phyloP scores from a whole-genome alignment of 164 flowering plant genomes.

The Magnolia sinica region DNA sequence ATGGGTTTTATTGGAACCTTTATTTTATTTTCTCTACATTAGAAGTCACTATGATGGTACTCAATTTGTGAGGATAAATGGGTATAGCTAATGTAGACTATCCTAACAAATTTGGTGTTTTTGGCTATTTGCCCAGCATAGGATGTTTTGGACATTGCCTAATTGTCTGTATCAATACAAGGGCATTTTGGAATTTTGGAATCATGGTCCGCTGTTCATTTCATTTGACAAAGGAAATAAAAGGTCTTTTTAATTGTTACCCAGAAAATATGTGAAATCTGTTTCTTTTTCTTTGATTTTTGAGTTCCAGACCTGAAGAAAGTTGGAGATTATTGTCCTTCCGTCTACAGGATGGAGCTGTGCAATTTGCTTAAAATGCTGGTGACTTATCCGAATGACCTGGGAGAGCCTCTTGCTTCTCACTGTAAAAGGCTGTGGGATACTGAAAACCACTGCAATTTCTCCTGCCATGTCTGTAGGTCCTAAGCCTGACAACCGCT shows the following conservation, averaged over 20 bases:
- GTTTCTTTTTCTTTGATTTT: constrained; percentile 4
- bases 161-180: not conserved
- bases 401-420: constrained; percentile 82
- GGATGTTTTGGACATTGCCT: not conserved
- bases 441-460: constrained; percentile 73
- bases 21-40: not conserved
- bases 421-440: constrained; percentile 86
- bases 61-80: not conserved
- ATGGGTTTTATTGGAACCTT: not conserved
- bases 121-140: not conserved
- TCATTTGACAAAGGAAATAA: not conserved
- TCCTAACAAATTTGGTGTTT: not conserved
- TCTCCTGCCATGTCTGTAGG: constrained; percentile 75
- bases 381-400: constrained; percentile 73
- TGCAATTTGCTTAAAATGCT: constrained; percentile 66
- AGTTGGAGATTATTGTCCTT: constrained; percentile 48
- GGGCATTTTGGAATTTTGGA: constrained; percentile 1
- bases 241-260: not conserved
- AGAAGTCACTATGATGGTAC: not conserved
- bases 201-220: not conserved
- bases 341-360: constrained; percentile 55
- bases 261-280: not conserved
- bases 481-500: constrained; percentile 57
- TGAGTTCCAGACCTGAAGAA: constrained; percentile 48
- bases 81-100: not conserved